phyloP scores from a whole-genome alignment of 148 eudicot species.

The Suaeda aralocaspica region DNA sequence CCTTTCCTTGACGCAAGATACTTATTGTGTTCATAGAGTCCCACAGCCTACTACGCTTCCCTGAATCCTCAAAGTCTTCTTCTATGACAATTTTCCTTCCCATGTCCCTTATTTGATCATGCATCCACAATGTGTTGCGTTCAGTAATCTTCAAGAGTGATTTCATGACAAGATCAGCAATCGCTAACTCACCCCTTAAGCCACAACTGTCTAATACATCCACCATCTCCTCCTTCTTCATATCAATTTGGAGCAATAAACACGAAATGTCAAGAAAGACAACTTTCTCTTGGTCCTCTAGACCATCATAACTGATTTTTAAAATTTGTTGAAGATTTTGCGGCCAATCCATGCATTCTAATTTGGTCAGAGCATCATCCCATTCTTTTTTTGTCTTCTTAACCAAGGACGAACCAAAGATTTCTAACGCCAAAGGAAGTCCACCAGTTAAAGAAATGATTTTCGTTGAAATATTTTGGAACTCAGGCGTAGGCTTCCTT shows the following conservation, averaged over 20 bases:
- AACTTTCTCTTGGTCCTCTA: slow-evolving; percentile 40
- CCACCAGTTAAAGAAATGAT: slow-evolving; percentile 50
- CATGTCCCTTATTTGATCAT: slow-evolving; percentile 70
- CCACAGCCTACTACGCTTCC: slow-evolving; percentile 56
- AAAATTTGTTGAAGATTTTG: slow-evolving; percentile 39
- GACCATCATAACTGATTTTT: slow-evolving; percentile 45
- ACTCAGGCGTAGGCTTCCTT: slow-evolving; percentile 32
- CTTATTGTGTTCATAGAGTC: slow-evolving; percentile 27
- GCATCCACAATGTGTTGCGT: slow-evolving; percentile 47
- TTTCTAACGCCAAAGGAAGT: slow-evolving; percentile 68
- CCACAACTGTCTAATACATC: slow-evolving; percentile 51
- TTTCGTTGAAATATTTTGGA: slow-evolving; percentile 20
- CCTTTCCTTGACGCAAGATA: slow-evolving; percentile 36
- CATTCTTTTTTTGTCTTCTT: slow-evolving; percentile 45
- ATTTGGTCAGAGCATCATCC: slow-evolving; percentile 37
- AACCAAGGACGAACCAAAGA: slow-evolving; percentile 55
- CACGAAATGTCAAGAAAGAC: slow-evolving; percentile 63
- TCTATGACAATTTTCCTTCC: slow-evolving; percentile 56
- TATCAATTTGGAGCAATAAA: slow-evolving; percentile 39
- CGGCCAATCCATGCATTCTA: slow-evolving; percentile 33
- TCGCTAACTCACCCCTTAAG: slow-evolving; percentile 39
- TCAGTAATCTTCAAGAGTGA: slow-evolving; percentile 44
- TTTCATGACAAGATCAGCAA: slow-evolving; percentile 33
- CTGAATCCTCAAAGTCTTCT: slow-evolving; percentile 28
- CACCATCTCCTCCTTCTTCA: slow-evolving; percentile 32